Conservation (phyloP, 441 rosid species). For the Biscutella laevigata region DNA sequence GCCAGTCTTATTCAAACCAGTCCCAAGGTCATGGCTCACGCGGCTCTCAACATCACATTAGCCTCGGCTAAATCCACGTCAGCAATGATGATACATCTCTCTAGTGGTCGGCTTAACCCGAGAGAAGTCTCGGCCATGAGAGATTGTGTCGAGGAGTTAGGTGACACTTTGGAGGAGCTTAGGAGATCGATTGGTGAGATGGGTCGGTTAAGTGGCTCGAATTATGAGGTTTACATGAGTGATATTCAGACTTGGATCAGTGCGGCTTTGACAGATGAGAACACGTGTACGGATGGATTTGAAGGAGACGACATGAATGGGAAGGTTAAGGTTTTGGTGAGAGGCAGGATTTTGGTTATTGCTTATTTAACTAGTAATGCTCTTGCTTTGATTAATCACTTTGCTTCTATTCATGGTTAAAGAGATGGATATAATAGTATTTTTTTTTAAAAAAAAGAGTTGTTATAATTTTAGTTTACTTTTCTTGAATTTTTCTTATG, state of each 20-base stretch:
- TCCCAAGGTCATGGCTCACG: conserved; percentile 54
- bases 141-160: conserved; percentile 63
- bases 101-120: conserved; percentile 35
- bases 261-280: conserved; percentile 60
- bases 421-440: not conserved
- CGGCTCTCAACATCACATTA: conserved; percentile 61
- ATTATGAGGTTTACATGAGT: conserved; percentile 35
- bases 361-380: conserved; percentile 73
- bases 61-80: conserved; percentile 40
- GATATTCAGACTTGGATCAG: conserved; percentile 73
- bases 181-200: conserved; percentile 48
- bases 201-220: conserved; percentile 27
- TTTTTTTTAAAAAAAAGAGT: too few species aligned
- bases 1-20: conserved; percentile 51
- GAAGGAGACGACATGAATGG: conserved; percentile 36
- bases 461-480: not conserved
- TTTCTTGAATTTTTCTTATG: not conserved
- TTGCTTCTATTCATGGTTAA: conserved; percentile 47
- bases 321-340: conserved; percentile 33
- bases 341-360: conserved; percentile 34
- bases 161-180: conserved; percentile 46
- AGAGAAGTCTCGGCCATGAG: conserved; percentile 46
- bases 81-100: conserved; percentile 35
- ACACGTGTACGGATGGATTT: conserved; percentile 63
- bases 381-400: conserved; percentile 53